Conservation (phyloP, 441 rosid species). For the Adansonia gregorii region DNA sequence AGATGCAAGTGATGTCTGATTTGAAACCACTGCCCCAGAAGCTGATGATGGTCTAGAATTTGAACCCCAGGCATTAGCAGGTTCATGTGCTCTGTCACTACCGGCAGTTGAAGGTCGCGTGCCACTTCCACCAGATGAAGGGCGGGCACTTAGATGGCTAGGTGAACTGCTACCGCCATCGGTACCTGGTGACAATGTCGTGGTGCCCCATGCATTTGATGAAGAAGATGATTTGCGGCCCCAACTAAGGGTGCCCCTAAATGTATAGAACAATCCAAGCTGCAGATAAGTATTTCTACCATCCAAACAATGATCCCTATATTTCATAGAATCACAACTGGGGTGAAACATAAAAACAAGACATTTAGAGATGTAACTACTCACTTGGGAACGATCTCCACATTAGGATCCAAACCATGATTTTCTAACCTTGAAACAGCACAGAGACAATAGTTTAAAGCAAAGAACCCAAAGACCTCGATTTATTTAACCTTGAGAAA, state of each 20-base stretch:
- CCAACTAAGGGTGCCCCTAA: conserved; percentile 97
- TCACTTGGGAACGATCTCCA: conserved; percentile 99
- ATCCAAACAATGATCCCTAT: conserved; percentile 16
- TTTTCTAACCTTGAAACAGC: conserved; percentile 84
- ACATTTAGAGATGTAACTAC: conserved; percentile 32
- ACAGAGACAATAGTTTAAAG: conserved; percentile 30
- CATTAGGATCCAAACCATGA: conserved; percentile 92
- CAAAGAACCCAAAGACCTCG: conserved; percentile 14
- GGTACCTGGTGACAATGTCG: conserved; percentile 64
- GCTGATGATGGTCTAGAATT: conserved; percentile 97
- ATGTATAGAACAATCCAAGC: conserved; percentile 20
- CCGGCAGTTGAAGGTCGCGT: conserved; percentile 95
- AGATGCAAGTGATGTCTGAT: conserved; percentile 64
- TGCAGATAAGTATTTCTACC: conserved; percentile 9
- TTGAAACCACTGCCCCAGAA: conserved; percentile 79
- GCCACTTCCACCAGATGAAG: conserved; percentile 95
- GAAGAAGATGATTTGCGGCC: conserved; percentile 81
- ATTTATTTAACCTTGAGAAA: conserved; percentile 4
- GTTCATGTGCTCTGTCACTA: conserved; percentile 77
- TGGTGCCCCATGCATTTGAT: conserved; percentile 90
- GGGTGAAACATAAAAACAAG: conserved; percentile 22
- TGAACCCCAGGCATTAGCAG: conserved; percentile 70
- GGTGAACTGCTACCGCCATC: conserved; percentile 85
- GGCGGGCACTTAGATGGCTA: conserved; percentile 79
- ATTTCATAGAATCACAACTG: not conserved